A percentile compares a stretch with the other conserved stretches of the same genome.
phyloP scores from a whole-genome alignment of 768 basidiomycete genomes.

The Leucogyrophana mollusca region DNA sequence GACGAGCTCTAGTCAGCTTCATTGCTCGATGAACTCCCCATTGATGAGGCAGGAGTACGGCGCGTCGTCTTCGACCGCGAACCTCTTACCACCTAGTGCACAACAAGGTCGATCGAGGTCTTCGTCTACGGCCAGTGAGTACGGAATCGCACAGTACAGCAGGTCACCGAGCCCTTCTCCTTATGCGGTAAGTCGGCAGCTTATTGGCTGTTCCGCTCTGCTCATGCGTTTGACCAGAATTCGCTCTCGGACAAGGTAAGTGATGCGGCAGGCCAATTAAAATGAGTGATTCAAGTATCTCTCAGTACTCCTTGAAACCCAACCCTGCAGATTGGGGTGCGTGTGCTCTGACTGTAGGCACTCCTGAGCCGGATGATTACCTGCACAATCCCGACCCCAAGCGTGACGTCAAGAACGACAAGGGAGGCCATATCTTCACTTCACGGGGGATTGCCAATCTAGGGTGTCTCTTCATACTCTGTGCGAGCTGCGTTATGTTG shows the following conservation, averaged over 20 bases:
- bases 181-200: slow-evolving; percentile 18
- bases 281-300: not conserved
- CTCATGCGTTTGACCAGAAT: slow-evolving; percentile 17
- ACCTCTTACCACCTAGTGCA: slow-evolving; percentile 18
- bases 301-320: slow-evolving; percentile 37
- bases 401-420: slow-evolving; percentile 52
- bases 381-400: slow-evolving; percentile 64
- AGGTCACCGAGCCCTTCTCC: slow-evolving; percentile 28
- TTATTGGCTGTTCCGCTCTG: not conserved
- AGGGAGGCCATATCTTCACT: slow-evolving; percentile 59
- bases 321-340: slow-evolving; percentile 52
- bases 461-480: slow-evolving; percentile 63
- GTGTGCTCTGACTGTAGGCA: slow-evolving; percentile 38
- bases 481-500: slow-evolving; percentile 42
- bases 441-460: slow-evolving; percentile 63
- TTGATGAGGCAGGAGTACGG: slow-evolving; percentile 24
- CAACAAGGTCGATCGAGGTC: slow-evolving; percentile 11
- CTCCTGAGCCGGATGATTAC: slow-evolving; percentile 59
- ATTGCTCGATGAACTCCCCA: slow-evolving; percentile 24
- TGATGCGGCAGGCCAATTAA: not conserved
- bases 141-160: slow-evolving; percentile 9
- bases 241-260: slow-evolving; percentile 24
- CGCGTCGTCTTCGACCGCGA: slow-evolving; percentile 21
- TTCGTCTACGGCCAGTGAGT: slow-evolving; percentile 16
- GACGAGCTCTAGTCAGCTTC: too few species aligned